Evolutionary conservation across 208 protist genomes (phyloP), one percentile per base, ranked within the genome.

Genomic region (Trypanosoma theileri): DNA sequence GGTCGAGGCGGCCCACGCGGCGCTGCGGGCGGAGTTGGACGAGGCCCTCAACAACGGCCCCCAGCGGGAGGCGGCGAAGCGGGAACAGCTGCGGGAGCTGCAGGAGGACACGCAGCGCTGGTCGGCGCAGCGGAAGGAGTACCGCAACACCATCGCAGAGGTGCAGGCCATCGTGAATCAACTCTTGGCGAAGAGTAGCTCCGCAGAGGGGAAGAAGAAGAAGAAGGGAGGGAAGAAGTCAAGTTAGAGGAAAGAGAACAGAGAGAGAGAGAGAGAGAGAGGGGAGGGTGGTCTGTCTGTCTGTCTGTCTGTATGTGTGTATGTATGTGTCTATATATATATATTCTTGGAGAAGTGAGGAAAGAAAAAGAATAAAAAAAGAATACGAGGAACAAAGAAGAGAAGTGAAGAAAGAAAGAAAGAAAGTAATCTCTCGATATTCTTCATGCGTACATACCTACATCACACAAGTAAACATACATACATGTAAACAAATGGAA

Each of bases 41-140:
- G 73, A 88, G 59, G 83, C 77, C 78, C 69, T 79, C 56, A 67
- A 80, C 53, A 88, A 92, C 53, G 77, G 77, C 24, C 60, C 72
- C 13, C 63, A 58, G 52, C 86, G 89, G 12, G 85, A 91, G 83
- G 73, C 42, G 50, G 58, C 57, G 57, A 83, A 81, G 69, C 73
- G 79, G 40, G 61, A 76, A 62, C 40, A 77, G 59, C 73, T 92
- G 19, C 53, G 62, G 16, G 74, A 70, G 41, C 60, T 88, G 26
- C 82, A 85, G 66, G 74, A 73, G 63, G 86, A 92, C n/a, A 66
- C 75, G 63, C 62, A 70, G 42, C 69, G 79, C n/a, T 93, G 86
- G 88, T 48, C 65, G 7, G 53, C 63, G 22, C 87, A 93, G 83
- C 77, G 84, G 9, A 81, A 81, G 61, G 79, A 82, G 77, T 90